These are phyloP conservation scores for Syzygium syzygioides DNA, from an alignment of 441 rosid genomes.

Conservation along the genomic window DNA sequence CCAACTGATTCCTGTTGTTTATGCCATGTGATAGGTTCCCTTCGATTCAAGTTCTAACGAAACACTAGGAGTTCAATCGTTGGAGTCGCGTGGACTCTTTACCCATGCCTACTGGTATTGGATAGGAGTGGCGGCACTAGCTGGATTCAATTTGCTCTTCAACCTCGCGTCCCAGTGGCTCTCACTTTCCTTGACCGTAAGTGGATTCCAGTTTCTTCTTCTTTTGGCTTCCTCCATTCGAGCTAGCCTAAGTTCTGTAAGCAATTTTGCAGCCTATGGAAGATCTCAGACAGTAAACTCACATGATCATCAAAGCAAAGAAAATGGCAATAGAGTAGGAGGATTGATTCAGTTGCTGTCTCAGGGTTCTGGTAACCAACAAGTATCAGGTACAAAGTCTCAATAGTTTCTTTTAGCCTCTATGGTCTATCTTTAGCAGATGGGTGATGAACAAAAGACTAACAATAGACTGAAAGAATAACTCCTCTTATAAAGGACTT, in stretches of 20 bases:
- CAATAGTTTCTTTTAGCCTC: neutral
- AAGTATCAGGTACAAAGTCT: neutral
- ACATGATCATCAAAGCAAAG: neutral
- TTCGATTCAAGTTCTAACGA: neutral
- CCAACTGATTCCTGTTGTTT: neutral
- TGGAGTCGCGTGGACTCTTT: neutral
- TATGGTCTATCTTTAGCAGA: neutral
- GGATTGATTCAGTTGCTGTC: neutral
- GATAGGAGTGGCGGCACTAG: neutral
- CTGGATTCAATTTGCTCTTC: neutral
- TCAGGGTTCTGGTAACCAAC: neutral
- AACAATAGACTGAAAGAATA: neutral
- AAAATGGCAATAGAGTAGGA: neutral
- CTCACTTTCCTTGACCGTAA: neutral
- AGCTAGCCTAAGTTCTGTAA: neutral
- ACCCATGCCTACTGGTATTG: neutral
- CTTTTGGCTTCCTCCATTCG: too few relatives aligned
- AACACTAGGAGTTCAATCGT: neutral
- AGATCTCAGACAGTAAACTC: neutral
- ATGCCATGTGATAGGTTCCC: neutral
- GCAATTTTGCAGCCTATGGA: neutral
- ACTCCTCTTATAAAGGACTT: neutral
- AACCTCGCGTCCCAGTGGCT: neutral
- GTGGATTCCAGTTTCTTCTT: neutral
- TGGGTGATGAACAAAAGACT: neutral